Base-by-base conservation (phyloP, 2,329 filamentous ascomycete species). In the Diaporthe ampelina region DNA sequence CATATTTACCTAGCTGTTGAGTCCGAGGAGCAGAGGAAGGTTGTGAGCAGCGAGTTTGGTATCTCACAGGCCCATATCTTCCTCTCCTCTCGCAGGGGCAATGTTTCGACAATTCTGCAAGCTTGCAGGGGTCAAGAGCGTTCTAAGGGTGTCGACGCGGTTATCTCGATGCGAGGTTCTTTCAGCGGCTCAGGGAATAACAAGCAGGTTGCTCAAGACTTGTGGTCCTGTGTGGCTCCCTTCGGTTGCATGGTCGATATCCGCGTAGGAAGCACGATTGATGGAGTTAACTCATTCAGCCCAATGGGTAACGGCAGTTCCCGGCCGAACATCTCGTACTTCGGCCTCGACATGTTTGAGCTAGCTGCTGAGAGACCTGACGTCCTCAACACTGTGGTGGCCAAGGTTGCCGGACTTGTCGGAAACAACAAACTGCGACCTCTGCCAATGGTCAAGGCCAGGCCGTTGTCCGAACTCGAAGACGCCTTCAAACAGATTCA, bases 331-430 rank as follows among this genome's bases (percentile, higher is more conserved):
- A 58, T 83, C 29, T 86, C 84, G 56, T 87, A 87, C 76, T 82
- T 84, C 75, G 84, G 86, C 0, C 82, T 88, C 0, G 86, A 88
- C 73, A 79, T 88, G 63, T 83, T 86, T 50, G 80, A 84, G 0
- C 77, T 90, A 5, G 82, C 85, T n/a, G 79, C 79, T 1, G 80
- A 86, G 76, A 80, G 84, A 40, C 86, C 86, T 9, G 83, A 81
- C 76, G 77, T 85, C 2, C 81, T 87, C 76, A 79, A 81, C 29
- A 82, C 82, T 15, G 77, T 87, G 2, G 75, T 87, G 29, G 76
- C 79, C 1, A 79, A 82, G 21, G 81, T 88, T 7, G 81, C 83
- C 56, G 78, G 79, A 11, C 79, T 85, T 1, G 74, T 87, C 9
- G 76, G 75, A 3, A 78, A 80, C 5, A 81, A 81, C 45, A 81